A percentile compares a stretch with the other conserved stretches of the same genome.
phyloP scores from a whole-genome alignment of 169 alveolate species.

The Eimeria zaria region DNA sequence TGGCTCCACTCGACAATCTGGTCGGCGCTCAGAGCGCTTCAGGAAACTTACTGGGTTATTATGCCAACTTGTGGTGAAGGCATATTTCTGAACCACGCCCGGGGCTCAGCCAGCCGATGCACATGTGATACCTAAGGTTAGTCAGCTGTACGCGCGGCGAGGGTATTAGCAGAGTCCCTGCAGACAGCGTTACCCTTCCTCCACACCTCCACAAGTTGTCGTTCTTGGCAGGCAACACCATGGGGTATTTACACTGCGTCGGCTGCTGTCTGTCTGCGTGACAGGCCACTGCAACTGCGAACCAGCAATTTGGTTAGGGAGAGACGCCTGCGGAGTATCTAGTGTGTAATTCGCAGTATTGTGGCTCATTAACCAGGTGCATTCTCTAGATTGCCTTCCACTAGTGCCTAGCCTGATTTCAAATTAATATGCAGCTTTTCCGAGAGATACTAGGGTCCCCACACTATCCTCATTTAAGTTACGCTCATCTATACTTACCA shows the following conservation, averaged over 20 bases:
- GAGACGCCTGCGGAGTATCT: neutral
- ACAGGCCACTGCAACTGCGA: constrained; percentile 6
- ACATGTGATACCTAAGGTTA: neutral
- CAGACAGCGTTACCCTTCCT: neutral
- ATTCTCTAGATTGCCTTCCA: neutral
- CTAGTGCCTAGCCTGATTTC: neutral
- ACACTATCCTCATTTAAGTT: neutral
- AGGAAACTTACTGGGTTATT: neutral
- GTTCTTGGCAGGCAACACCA: neutral
- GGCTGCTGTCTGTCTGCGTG: neutral
- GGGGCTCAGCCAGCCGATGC: neutral
- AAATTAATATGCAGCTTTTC: neutral
- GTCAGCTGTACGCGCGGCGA: neutral
- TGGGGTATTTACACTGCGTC: neutral
- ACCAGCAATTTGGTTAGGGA: neutral
- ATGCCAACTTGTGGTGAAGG: neutral
- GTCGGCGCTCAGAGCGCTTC: neutral
- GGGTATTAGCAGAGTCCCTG: neutral
- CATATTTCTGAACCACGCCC: neutral
- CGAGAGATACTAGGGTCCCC: neutral
- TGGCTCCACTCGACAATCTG: neutral
- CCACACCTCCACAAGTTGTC: neutral
- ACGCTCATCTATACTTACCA: neutral
- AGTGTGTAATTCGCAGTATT: neutral
- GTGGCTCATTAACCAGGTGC: neutral